Base-by-base conservation (phyloP, 768 basidiomycete species). In the Cubamyces lactineus region DNA sequence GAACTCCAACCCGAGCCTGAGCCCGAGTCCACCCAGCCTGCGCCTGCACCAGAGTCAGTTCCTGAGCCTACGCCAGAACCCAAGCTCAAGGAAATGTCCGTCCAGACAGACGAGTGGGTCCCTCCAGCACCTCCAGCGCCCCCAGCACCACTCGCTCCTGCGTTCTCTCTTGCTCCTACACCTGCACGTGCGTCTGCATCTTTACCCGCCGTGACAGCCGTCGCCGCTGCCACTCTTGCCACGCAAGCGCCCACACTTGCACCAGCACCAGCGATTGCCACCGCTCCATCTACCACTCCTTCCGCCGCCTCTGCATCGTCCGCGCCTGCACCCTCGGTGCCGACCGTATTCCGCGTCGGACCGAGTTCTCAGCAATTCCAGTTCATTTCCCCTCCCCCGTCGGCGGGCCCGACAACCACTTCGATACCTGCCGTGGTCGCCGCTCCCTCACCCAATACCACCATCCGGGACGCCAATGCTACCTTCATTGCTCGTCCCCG, bases 101-200 rank as follows among this genome's bases (percentile, higher is more conserved):
- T 87, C 38, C 92, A 94, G 76, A 94, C 92, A 1, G 92, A 94
- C 63, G 81, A 82, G 52, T 89, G 87, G 88, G 75, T 71, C 15
- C 84, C 84, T 11, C 67, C 70, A 16, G 58, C 69, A 12, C 77
- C 81, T 13, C 71, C 77, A 1, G 72, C 78, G 1, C 71, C 75
- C 23, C 60, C 69, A 41, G 75, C 79, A 5, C 60, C 73, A 0
- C 73, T 76, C 23, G 62, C 73, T 34, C 60, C 69, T 46, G 45
- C 61, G 0, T 7, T 49, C 8, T 71, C 77, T 15, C 69, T 76
- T 17, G 72, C 75, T 9, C 68, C 69, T 6, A 52, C 59, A 11
- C 62, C 67, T 24, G 54, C 65, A 13, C 43, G 63, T 11, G 28
- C 58, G 8, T 39, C 51, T 30, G 17, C 48, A 16, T n/a, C 34